Evolutionary conservation across 2,329 filamentous ascomycete genomes (phyloP), one percentile per base, ranked within the genome.

Genomic region (Fusarium agapanthi): DNA sequence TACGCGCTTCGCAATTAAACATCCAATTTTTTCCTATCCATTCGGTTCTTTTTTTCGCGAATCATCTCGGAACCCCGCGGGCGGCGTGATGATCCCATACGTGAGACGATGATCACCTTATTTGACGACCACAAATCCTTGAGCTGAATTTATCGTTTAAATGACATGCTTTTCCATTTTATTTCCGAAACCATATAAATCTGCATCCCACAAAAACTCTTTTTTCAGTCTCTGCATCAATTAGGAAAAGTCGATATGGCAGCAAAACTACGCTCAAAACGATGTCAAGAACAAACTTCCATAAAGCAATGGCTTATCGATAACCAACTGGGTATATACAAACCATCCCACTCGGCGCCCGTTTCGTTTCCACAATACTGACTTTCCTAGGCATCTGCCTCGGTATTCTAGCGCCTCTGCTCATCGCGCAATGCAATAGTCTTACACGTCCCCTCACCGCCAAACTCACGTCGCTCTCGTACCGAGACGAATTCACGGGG

Each of bases 401-500:
- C 80, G 97, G 95, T 81, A 89, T 96, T 64, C 85, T 98, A 69
- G 89, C 93, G 65, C 90, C 96, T 72, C 89, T 98, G 70, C 89
- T 92, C 80, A 89, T 97, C 70, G 90, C 93, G 61, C 94, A 97
- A 84, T 84, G 91, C 77, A 94, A 97, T 80, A 93, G 95, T 56
- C 91, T 91, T 76, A 90, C 95, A 48, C 90, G 93, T 71, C 85
- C 88, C 54, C 90, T 92, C 77, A 97, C 95, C 28, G 87, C 88
- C 77, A 96, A 95, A 75, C 97, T 97, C 85, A 94, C 97, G 83
- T 88, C 90, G 60, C 88, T 98, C 62, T 95, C 93, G 60, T 96
- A 98, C 84, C 91, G 91, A 79, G 83, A 89, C 1, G 79, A 84
- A 7, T 37, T 35, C 26, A 89, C 90, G 2, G 90, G 89, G 34